A percentile compares a stretch with the other conserved stretches of the same genome.
Conservation (phyloP, 208 protist species). For the Trypanosoma brucei region DNA sequence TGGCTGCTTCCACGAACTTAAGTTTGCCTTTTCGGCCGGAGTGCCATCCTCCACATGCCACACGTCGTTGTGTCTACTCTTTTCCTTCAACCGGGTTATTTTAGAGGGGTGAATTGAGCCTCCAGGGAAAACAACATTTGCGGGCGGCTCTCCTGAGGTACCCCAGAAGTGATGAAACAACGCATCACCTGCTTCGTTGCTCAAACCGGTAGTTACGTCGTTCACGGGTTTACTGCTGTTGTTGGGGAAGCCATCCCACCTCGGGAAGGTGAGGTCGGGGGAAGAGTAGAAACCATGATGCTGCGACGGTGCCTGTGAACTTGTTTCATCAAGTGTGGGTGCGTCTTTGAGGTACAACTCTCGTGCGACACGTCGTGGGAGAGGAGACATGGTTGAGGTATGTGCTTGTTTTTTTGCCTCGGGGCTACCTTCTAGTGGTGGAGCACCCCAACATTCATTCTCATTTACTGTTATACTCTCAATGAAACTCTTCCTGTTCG, state of each 20-base stretch:
- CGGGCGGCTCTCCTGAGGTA: conserved; percentile 6
- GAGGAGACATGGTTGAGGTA: background rate
- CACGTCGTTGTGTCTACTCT: conserved; percentile 5
- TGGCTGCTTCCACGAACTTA: conserved; percentile 15
- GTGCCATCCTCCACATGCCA: background rate
- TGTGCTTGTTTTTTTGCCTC: background rate
- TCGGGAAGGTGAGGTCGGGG: background rate
- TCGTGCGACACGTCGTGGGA: conserved; percentile 1
- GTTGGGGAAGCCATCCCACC: background rate
- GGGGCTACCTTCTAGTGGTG: background rate
- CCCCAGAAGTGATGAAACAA: background rate
- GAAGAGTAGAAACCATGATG: background rate
- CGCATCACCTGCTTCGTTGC: background rate
- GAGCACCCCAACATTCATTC: conserved; percentile 4
- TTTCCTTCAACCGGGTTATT: background rate
- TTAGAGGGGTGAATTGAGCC: background rate
- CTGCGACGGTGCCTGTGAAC: background rate
- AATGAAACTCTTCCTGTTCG: conserved; percentile 18
- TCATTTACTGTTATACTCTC: conserved; percentile 12
- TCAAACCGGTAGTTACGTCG: background rate
- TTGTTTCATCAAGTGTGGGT: conserved; percentile 1
- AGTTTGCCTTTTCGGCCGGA: background rate
- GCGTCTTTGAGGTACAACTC: conserved; percentile 7
- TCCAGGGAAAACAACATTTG: conserved; percentile 13
- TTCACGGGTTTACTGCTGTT: background rate